Conservation (phyloP, 2,329 filamentous ascomycete genomes). For the Macroventuria anomochaeta region DNA sequence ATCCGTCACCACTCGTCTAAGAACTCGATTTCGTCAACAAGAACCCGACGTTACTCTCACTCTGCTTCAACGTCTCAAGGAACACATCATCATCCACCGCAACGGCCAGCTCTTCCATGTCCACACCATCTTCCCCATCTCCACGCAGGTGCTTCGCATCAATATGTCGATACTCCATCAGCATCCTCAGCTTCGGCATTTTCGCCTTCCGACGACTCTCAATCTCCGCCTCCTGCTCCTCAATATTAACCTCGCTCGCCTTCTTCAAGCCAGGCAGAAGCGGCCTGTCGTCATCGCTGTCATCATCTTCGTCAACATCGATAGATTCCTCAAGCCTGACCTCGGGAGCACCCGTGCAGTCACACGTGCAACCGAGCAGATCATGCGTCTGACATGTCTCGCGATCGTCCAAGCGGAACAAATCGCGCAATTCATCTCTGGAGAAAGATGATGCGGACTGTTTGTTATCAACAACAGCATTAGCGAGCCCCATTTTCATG, state of each 20-base stretch:
- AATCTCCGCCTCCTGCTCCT: constrained; percentile 53
- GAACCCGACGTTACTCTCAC: constrained; percentile 55
- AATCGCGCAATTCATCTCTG: constrained; percentile 68
- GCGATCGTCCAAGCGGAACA: constrained; percentile 70
- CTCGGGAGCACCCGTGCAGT: constrained; percentile 56
- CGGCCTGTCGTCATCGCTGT: constrained; percentile 36
- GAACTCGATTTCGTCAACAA: constrained; percentile 55
- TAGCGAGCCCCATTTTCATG: constrained; percentile 72
- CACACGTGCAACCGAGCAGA: constrained; percentile 68
- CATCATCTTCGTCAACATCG: constrained; percentile 24
- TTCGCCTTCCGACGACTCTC: constrained; percentile 44
- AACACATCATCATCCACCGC: constrained; percentile 61
- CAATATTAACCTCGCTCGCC: constrained; percentile 56
- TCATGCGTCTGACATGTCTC: constrained; percentile 72
- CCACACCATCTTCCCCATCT: constrained; percentile 14
- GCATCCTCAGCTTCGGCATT: constrained; percentile 55
- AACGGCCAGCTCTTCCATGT: constrained; percentile 38
- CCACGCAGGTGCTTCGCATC: constrained; percentile 46
- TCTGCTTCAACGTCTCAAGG: constrained; percentile 56
- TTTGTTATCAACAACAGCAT: constrained; percentile 74
- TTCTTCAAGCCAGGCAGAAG: constrained; percentile 40
- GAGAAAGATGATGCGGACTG: constrained; percentile 67
- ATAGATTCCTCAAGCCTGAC: constrained; percentile 18
- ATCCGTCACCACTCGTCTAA: background rate
- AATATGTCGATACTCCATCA: constrained; percentile 64